These are phyloP conservation scores for Fusarium duplospermum DNA, from an alignment of 2,329 filamentous ascomycete species.

Conservation along the genomic window DNA sequence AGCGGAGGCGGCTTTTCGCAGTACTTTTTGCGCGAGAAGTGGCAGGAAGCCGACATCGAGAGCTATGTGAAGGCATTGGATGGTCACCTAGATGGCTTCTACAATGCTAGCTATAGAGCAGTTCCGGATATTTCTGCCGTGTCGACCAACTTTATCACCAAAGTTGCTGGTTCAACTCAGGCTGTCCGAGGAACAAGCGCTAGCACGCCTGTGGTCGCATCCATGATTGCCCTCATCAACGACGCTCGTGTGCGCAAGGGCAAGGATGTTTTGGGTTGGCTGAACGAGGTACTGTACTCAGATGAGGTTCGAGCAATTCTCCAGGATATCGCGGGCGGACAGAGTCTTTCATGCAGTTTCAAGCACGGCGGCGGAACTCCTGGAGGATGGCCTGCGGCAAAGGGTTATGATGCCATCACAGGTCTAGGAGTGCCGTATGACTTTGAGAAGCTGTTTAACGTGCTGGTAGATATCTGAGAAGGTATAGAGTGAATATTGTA, in stretches of 20 bases:
- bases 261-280: slow-evolving; percentile 63
- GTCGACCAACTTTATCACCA: slow-evolving; percentile 65
- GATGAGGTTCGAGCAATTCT: slow-evolving; percentile 50
- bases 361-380: slow-evolving; percentile 45
- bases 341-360: slow-evolving; percentile 55
- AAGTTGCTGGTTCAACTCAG: slow-evolving; percentile 43
- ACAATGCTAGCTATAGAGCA: slow-evolving; percentile 59
- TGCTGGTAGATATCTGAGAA: slow-evolving; percentile 42
- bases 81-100: slow-evolving; percentile 57
- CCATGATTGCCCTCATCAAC: slow-evolving; percentile 66
- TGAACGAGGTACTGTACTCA: slow-evolving; percentile 63
- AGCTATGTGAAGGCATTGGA: slow-evolving; percentile 56
- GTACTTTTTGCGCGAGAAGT: slow-evolving; percentile 58
- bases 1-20: slow-evolving; percentile 65
- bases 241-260: slow-evolving; percentile 62
- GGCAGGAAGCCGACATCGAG: slow-evolving; percentile 57
- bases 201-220: slow-evolving; percentile 65
- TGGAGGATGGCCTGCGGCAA: slow-evolving; percentile 57
- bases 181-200: slow-evolving; percentile 60
- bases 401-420: slow-evolving; percentile 62
- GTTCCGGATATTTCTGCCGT: slow-evolving; percentile 66
- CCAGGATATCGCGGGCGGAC: slow-evolving; percentile 56
- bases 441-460: slow-evolving; percentile 53
- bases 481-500: neutral
- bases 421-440: slow-evolving; percentile 61